Evolutionary conservation across 495 filamentous ascomycete species (phyloP), one percentile per base, ranked within the genome.

Genomic region (Xylaria longipes): DNA sequence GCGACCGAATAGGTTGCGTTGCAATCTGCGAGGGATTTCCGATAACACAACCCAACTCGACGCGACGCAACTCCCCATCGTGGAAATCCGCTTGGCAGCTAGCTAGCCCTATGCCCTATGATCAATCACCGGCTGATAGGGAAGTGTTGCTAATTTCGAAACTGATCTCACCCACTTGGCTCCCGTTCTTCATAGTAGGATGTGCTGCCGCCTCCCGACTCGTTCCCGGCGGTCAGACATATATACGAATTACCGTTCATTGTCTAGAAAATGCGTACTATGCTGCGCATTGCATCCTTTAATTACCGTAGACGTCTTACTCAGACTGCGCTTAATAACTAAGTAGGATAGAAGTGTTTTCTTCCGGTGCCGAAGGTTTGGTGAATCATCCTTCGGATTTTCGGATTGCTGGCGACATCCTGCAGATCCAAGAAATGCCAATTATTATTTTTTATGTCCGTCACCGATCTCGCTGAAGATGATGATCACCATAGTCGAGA

Each of bases 401-500:
- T 39, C 37, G 60, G 60, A 56, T 41, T 67, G 65, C 20, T 54
- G 35, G 65, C 65, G 48, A 41, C 25, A 67, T 43, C 46, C 46
- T 56, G 65, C 65, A 54, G 33, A 67, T 31, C 65, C 33, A 33
- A 31, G n/a, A 56, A 41, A n/a, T 41, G 57, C 22, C 57, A 61
- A 54, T 25, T 12, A 9, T 50, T n/a, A 9, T 7, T 12, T 22
- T 15, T 1, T 22, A 8, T 54, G 68, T 39, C 46, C 9, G 56
- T 45, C 60, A 64, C 68, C 68, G 68, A 70, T 64, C n/a, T 63
- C 68, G 68, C 58, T 61, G 57, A 69, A 48, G 25, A 37, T 14
- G 17, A 33, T 35, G 20, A n/a, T 9, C 14, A 22, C 29, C 17
- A 14, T 25, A 29, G 0, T 37, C 63, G 43, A 39, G 60, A 35